Percentiles rank a stretch among this genome's conserved stretches.
Evolutionary conservation across 2,329 filamentous ascomycete genomes (phyloP).

Genomic region (Cryphonectria parasitica): DNA sequence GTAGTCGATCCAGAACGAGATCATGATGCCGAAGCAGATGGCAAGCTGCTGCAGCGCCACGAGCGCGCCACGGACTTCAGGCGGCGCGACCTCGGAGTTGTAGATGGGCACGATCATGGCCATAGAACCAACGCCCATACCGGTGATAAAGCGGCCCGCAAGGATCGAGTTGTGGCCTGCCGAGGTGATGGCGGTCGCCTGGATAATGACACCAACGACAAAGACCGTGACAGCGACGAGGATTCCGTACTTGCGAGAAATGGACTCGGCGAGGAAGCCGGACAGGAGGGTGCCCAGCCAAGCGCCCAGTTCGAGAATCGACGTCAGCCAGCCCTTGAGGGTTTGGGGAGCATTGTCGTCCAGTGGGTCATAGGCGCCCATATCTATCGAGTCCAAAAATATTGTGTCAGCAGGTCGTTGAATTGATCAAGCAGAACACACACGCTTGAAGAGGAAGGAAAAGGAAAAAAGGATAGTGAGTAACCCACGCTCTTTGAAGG

Average conservation of each 20-base stretch:
- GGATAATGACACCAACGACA: conserved; percentile 70
- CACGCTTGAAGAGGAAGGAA: too few species aligned
- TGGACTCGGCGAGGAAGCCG: conserved; percentile 70
- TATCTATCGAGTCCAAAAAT: conserved; percentile 44
- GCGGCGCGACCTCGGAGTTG: conserved; percentile 53
- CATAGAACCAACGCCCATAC: conserved; percentile 70
- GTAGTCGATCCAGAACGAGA: conserved; percentile 67
- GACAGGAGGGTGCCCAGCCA: conserved; percentile 75
- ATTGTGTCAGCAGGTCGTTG: neutral
- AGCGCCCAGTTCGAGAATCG: conserved; percentile 76
- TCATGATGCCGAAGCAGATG: conserved; percentile 66
- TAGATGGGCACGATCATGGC: conserved; percentile 62
- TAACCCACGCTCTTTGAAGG: conserved; percentile 54
- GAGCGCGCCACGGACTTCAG: conserved; percentile 52
- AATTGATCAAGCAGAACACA: too few species aligned
- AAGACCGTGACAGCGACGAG: conserved; percentile 69
- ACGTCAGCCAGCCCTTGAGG: conserved; percentile 63
- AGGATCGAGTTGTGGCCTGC: conserved; percentile 48
- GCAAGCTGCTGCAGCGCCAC: conserved; percentile 56
- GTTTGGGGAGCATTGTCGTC: conserved; percentile 51
- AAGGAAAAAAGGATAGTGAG: neutral
- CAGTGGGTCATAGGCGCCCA: conserved; percentile 57
- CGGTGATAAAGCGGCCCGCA: conserved; percentile 40
- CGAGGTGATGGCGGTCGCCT: conserved; percentile 61
- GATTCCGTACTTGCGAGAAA: conserved; percentile 72